These are phyloP conservation scores for Pythium chondricola DNA, from an alignment of 352 stramenopile genomes.

Conservation along the genomic window DNA sequence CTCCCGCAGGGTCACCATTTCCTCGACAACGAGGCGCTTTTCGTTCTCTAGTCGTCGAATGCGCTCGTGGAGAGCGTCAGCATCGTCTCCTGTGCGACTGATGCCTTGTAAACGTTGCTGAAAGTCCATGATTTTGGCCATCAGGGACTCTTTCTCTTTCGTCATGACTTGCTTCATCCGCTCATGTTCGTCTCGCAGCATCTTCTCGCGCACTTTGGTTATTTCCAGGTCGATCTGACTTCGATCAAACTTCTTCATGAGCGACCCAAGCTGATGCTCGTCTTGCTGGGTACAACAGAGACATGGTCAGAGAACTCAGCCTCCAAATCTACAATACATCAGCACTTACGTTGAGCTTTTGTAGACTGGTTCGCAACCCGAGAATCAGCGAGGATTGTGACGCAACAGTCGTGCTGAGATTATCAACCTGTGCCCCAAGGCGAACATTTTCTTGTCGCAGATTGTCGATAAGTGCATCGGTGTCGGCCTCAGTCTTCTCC, in stretches of 20 bases:
- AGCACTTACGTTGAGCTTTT: conserved; percentile 43
- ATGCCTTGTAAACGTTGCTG: conserved; percentile 42
- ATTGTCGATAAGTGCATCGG: conserved; percentile 23
- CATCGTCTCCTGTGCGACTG: conserved; percentile 19
- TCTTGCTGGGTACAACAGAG: conserved; percentile 25
- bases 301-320: no score
- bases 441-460: conserved; percentile 38
- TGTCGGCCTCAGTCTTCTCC: conserved; percentile 42
- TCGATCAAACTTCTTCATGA: conserved; percentile 41
- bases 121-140: conserved; percentile 49
- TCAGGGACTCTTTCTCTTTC: conserved; percentile 48
- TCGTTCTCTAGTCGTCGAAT: conserved; percentile 28
- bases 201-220: conserved; percentile 42
- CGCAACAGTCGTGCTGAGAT: conserved; percentile 36
- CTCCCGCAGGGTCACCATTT: conserved; percentile 9
- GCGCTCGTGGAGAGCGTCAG: conserved; percentile 26
- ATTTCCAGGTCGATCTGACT: conserved; percentile 45
- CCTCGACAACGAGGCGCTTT: conserved; percentile 16
- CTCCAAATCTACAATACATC: no score
- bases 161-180: conserved; percentile 30
- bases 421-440: conserved; percentile 30
- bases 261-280: conserved; percentile 30
- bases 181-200: conserved; percentile 41
- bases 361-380: conserved; percentile 44
- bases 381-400: conserved; percentile 58